Base-by-base conservation (phyloP, 2,329 filamentous ascomycete genomes). In the Talaromyces sp. region DNA sequence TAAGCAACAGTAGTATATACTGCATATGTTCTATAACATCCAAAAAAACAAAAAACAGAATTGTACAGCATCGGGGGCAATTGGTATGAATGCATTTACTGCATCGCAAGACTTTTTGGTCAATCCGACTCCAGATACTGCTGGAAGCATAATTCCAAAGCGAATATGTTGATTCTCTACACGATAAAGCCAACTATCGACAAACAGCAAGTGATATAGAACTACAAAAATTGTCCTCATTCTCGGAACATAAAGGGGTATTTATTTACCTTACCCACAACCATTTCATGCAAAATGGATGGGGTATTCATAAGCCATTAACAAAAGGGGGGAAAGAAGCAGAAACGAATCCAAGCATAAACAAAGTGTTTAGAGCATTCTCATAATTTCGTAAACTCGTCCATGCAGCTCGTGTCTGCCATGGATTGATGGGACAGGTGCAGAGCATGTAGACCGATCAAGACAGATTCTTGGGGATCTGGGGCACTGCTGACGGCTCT, bases 401-500 rank as follows among this genome's bases (percentile, higher is more conserved):
- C 44, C 28, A 25, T 23, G 21, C 14, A 52, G 33, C 33, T 60
- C 6, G 58, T 39, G 44, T 37, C 33, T 44, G 25, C 28, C 18
- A 28, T 60, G n/a, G 31, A 60, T 11, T n/a, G 21, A 39, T 25
- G 14, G 18, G 40, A 42, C 23, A 8, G 28, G 14, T 25, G 9
- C 18, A 28, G 21, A n/a, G 33, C 50, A 39, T 39, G 28, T 25
- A 35, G 25, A 35, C 5, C 7, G 4, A 44, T 55, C 12, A 61
- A 31, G 59, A 23, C 25, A 55, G 14, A 5, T 61, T 23, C 25
- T 61, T 55, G 16, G 48, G 37, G 6, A 55, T 52, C 46, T 40
- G 31, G 2, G 58, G 58, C 31, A 60, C 44, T 52, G 44, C 25
- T 35, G 54, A 59, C 5, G 76, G 76, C 56, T 77, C 67, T 3